These are phyloP conservation scores for Codiaeum variegatum DNA, from an alignment of 441 rosid species.

Conservation along the genomic window DNA sequence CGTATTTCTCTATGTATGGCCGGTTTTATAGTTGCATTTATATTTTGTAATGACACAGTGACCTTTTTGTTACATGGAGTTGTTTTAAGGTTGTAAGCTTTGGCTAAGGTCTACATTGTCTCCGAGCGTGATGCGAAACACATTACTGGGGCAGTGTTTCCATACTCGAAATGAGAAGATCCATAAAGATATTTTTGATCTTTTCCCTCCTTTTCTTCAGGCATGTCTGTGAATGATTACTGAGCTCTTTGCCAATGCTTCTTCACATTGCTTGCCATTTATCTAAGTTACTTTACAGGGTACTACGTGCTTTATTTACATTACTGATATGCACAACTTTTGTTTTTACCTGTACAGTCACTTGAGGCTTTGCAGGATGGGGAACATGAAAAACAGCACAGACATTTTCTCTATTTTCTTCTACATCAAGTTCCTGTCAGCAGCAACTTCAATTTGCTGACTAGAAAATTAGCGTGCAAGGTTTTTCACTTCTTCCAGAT, in stretches of 20 bases:
- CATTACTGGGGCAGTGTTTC: constrained; percentile 97
- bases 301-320: constrained; percentile 20
- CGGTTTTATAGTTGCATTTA: too few relatives aligned
- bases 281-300: constrained; percentile 10
- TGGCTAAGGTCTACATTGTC: constrained; percentile 97
- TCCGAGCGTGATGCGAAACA: constrained; percentile 97
- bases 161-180: constrained; percentile 89
- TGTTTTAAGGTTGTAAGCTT: constrained; percentile 82
- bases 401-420: constrained; percentile 90
- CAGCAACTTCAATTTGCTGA: constrained; percentile 89
- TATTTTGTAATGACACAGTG: constrained; percentile 15
- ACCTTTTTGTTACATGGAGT: constrained; percentile 19
- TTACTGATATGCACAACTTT: constrained; percentile 24
- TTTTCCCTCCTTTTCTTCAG: constrained; percentile 92
- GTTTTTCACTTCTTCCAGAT: constrained; percentile 42
- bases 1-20: too few relatives aligned
- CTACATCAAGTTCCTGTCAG: constrained; percentile 96
- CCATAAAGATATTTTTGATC: constrained; percentile 97
- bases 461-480: constrained; percentile 88
- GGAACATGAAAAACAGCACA: constrained; percentile 91
- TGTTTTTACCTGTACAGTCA: constrained; percentile 60
- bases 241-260: constrained; percentile 12
- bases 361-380: constrained; percentile 99
- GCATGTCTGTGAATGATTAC: constrained; percentile 39
- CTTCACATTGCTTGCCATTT: constrained; percentile 12